Percentiles rank a stretch among this genome's conserved stretches.
Conservation (phyloP, 345 rosid genomes). For the Salix caprea region DNA sequence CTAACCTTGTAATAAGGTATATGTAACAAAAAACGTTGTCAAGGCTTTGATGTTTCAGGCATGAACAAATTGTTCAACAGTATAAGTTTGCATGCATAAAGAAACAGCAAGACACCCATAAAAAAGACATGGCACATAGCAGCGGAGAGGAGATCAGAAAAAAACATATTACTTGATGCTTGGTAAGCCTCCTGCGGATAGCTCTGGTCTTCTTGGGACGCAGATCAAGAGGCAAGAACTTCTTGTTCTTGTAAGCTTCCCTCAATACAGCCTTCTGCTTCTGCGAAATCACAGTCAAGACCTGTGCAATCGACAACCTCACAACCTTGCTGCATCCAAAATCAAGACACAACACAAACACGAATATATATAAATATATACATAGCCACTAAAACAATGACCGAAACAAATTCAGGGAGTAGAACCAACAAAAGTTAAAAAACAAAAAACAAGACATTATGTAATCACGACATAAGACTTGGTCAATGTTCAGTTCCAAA, state of each 20-base stretch:
- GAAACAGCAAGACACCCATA: neutral
- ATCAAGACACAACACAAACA: neutral
- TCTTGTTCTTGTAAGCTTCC: constrained; percentile 78
- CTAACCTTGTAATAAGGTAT: neutral
- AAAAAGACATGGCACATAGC: too few species aligned
- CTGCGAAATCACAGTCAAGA: constrained; percentile 85
- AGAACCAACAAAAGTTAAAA: neutral
- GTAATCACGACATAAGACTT: neutral
- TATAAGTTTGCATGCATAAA: neutral
- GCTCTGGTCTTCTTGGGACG: constrained; percentile 98
- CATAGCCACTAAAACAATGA: too few species aligned
- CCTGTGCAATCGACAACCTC: constrained; percentile 85
- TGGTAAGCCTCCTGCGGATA: constrained; percentile 85
- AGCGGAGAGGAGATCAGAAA: neutral
- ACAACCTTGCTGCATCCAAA: constrained; percentile 72
- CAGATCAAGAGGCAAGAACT: constrained; percentile 77
- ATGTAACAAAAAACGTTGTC: neutral
- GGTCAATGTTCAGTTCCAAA: neutral
- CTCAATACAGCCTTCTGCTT: constrained; percentile 82
- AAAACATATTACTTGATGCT: constrained; percentile 59
- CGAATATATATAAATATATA: too few species aligned
- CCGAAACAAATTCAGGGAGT: neutral
- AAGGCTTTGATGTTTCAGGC: neutral
- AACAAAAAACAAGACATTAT: neutral
- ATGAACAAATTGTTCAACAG: neutral